These are phyloP conservation scores for Mrakia blollopis DNA, from an alignment of 768 basidiomycete species.

Conservation along the genomic window DNA sequence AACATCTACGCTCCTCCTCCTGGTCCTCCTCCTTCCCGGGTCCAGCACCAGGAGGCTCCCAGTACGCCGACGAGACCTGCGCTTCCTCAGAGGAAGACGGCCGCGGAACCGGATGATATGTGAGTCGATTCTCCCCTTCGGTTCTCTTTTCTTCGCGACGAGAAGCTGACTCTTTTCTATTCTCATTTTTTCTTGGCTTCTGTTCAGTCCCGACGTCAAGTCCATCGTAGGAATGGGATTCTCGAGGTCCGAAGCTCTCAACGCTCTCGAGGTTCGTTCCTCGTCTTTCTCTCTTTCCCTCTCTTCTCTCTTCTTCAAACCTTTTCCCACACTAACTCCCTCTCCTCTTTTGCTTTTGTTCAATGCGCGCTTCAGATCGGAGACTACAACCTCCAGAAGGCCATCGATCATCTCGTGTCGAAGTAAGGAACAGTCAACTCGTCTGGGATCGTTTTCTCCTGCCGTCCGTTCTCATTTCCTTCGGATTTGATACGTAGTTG, in stretches of 20 bases:
- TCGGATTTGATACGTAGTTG: too few relatives aligned
- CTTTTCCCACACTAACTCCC: background rate
- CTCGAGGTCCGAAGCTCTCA: conserved; percentile 28
- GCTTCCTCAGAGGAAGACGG: conserved; percentile 20
- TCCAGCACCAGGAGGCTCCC: background rate
- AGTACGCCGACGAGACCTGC: conserved; percentile 4
- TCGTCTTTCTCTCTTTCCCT: background rate
- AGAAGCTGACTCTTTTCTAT: background rate
- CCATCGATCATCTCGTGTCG: conserved; percentile 32
- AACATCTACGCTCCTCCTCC: conserved; percentile 27
- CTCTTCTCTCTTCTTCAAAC: background rate
- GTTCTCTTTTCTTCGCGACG: background rate
- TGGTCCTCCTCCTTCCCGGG: conserved; percentile 22
- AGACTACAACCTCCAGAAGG: conserved; percentile 33
- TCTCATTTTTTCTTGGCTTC: background rate
- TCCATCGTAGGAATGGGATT: conserved; percentile 33
- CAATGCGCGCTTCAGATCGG: conserved; percentile 30
- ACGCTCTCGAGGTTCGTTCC: conserved; percentile 31
- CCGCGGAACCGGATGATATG: conserved; percentile 31
- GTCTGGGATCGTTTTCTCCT: too few relatives aligned
- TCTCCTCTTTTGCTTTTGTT: background rate
- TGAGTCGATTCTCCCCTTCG: background rate
- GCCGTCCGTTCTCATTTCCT: too few relatives aligned
- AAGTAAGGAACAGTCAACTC: background rate
- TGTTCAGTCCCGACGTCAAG: conserved; percentile 23